Evolutionary conservation across 805 yeast species (phyloP), one percentile per base, ranked within the genome.

Genomic region (Ogataea kodamae): DNA sequence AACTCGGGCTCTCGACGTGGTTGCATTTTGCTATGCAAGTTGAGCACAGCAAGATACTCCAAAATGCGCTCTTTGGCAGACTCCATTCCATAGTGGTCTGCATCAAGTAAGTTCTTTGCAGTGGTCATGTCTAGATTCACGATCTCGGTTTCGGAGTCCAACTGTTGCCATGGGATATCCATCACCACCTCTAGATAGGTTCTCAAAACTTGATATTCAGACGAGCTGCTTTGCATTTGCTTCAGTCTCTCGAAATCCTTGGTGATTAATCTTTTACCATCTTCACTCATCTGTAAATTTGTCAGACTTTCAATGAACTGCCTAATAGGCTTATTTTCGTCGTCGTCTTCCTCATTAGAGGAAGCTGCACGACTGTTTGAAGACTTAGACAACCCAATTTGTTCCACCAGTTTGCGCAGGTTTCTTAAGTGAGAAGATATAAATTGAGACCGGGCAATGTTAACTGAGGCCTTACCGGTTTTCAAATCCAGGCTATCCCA

Each of bases 1-100:
- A 33, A 33, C 8, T 31, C 37, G 4, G 39, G 27, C 19, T 27
- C 35, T 17, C 14, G 21, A 20, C 25, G 22, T 11, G 35, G 33
- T n/a, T 45, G 48, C 16, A 52, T 43, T 18, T 46, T 45, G 11
- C 48, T 52, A 35, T 68, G 68, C 25, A 88, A 66, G 42, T 82
- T 81, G 43, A 85, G 60, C 5, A 87, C 88, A 4, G 92, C 87
- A 18, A 87, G 63, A 54, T 86, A 85, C 55, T 87, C 94, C 14
- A 87, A 54, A 22, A 87, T 67, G 30, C 96, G 66, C 45, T 72
- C 78, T 56, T 87, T 87, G 28, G 82, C 90, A 40, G 73, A 72
- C 25, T 73, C 72, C 48, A 85, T 68, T 0, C 95, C 95, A 51
- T 75, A 81, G 52, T 85, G 95, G 49, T 85, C 95, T n/a, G 65